Base-by-base conservation (phyloP, 202 grass and related monocot species). In the Carex sylvatica region DNA sequence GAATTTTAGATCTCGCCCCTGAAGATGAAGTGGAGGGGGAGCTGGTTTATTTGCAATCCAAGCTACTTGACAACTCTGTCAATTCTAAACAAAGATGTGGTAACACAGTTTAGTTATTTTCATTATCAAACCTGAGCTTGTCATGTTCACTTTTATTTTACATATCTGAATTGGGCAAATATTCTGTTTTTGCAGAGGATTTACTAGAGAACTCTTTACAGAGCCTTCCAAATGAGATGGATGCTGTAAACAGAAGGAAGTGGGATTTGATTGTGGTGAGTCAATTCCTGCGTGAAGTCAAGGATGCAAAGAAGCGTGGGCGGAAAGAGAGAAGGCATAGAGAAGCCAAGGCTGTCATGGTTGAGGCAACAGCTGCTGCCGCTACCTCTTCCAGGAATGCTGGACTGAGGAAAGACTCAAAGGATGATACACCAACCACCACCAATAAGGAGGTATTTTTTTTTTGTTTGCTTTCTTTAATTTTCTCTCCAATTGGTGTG, bases 11-110 rank as follows among this genome's bases (percentile, higher is more conserved):
- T 51, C 80, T 93, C 71, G 88, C 88, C 63, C 88, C 91, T 85
- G 91, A 99, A 90, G 96, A 99, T 90, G 96, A 99, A 93, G 81
- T 99, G 78, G 96, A 96, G 82, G 96, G 86, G 22, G 96, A 99
- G 87, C 75, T 96, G 70, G 69, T 99, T 40, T 95, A 93, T 80
- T 86, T 93, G 65, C 96, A 99, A 90, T 58, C 93, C 87, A 96
- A 83, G 79, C 86, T 99, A 71, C 89, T 99, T 83, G 91, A 96
- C 87, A 93, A 86, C 88, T 81, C 83, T 86, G 65, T 87, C 75
- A 38, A 70, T 70, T 76, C 93, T 44, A 96, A 96, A 78, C 89
- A 99, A 61, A 89, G 49, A 82, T 93, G 80, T n/a, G 96, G 96
- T 99, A 83, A 90, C 19, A 77, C 14, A 38, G 59, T 58, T 68